Conservation (phyloP, 106 monocot genomes). For the Phalaenopsis equestris region DNA sequence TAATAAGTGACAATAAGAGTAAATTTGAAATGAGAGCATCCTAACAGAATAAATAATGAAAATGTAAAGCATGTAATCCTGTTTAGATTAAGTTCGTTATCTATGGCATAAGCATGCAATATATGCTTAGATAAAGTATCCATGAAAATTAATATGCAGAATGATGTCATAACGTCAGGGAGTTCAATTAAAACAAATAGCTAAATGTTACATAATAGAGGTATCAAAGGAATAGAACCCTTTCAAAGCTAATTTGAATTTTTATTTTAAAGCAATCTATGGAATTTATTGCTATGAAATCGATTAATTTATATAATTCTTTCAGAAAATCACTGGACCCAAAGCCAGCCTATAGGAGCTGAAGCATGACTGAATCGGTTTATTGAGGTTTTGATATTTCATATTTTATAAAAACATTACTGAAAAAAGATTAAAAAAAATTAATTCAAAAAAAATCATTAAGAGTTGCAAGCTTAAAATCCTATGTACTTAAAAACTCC, state of each 20-base stretch:
- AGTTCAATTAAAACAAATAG: neutral
- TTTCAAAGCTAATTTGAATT: neutral
- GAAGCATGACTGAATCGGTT: neutral
- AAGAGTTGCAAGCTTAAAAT: too few species aligned
- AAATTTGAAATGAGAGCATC: neutral
- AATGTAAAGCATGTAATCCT: neutral
- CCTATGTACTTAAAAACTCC: too few species aligned
- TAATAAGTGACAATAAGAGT: neutral
- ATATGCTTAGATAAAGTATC: neutral
- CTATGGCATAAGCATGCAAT: neutral
- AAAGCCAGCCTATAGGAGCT: neutral
- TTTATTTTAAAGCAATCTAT: neutral
- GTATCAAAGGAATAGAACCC: neutral
- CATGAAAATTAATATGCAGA: conserved; percentile 3
- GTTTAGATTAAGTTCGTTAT: neutral
- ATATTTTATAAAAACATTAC: neutral
- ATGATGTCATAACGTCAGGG: neutral
- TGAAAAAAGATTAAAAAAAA: too few species aligned
- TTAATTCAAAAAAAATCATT: too few species aligned
- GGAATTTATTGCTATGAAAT: neutral
- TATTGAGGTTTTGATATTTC: neutral
- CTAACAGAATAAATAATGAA: neutral
- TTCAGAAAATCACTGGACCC: neutral
- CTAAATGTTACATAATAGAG: neutral
- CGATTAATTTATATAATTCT: neutral